phyloP scores from a whole-genome alignment of 169 alveolate species.

The Toxoplasma gondii region DNA sequence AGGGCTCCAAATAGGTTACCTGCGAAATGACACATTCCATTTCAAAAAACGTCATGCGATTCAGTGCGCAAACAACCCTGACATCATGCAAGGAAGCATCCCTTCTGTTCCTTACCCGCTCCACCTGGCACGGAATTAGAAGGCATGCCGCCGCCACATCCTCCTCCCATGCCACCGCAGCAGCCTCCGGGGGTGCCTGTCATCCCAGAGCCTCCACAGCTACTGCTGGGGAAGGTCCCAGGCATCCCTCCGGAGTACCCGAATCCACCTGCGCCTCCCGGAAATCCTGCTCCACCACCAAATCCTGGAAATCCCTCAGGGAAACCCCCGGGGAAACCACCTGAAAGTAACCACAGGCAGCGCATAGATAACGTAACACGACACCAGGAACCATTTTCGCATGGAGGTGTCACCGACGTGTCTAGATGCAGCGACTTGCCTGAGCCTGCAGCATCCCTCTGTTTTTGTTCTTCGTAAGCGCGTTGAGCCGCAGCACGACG shows the following conservation, averaged over 20 bases:
- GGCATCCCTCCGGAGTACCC: constrained; percentile 75
- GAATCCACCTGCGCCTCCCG: constrained; percentile 76
- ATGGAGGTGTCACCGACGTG: no score
- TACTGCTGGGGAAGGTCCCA: constrained; percentile 71
- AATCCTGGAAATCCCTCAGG: constrained; percentile 60
- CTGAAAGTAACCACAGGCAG: constrained; percentile 65
- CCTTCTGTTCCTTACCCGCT: not conserved
- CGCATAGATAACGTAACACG: not conserved
- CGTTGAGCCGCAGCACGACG: constrained; percentile 74
- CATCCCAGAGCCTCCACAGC: constrained; percentile 44
- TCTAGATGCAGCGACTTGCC: not conserved
- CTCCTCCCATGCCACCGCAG: constrained; percentile 78
- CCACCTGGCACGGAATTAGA: constrained; percentile 75
- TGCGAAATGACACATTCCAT: not conserved
- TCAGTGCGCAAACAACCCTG: not conserved
- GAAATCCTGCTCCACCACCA: constrained; percentile 70
- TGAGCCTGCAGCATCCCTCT: constrained; percentile 60
- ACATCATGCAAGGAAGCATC: not conserved
- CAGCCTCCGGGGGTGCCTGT: constrained; percentile 67
- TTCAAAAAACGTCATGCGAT: not conserved
- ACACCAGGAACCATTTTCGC: no score
- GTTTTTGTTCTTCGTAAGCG: constrained; percentile 73
- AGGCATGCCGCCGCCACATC: constrained; percentile 75
- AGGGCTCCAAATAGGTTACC: constrained; percentile 61
- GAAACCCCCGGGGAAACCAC: constrained; percentile 72